Base-by-base conservation (phyloP, 2,329 filamentous ascomycete species). In the Tolypocladium paradoxum region DNA sequence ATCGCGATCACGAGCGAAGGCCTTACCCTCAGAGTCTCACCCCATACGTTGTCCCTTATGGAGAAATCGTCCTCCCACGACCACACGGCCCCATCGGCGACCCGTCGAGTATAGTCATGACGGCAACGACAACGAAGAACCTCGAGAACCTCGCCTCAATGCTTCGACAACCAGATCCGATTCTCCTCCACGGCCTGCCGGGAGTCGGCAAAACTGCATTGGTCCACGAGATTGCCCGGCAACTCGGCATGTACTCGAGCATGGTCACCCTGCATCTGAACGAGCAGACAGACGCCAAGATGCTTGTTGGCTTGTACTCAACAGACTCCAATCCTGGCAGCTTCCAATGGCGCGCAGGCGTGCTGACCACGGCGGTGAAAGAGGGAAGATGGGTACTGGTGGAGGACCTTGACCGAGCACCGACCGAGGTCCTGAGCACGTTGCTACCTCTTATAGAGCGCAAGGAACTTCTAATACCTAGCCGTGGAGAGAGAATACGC, bases 331-430 rank as follows among this genome's bases (percentile, higher is more conserved):
- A 85, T 56, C 91, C 90, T 1, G 91, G 91, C 1, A 91, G 88
- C 11, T 99, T 99, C 66, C 81, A 82, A 50, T 99, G 93, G 93
- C 83, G 88, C 55, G 83, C 93, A 3, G 93, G 93, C 70, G 88
- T 97, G 22, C 74, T 99, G 60, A 96, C 93, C 0, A 95, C 90
- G 33, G 95, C 95, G 36, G 90, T 97, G 3, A 85, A 81, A 64
- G 92, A 99, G 73, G 95, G 93, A 18, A 81, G 92, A 63, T 99
- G 93, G 95, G 88, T 99, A 7, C 76, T 99, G 58, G 95, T 99
- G 55, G 95, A 99, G 69, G 95, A 99, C 68, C 77, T 99, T 40
- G 91, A 99, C 66, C 84, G 92, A 57, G 93, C 93, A 12, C 93
- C 95, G 5, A 92, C 89, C 59, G 93, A 99, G 69, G 88, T 99